Conservation (phyloP, 345 rosid species). For the Arabidopsis suecica region DNA sequence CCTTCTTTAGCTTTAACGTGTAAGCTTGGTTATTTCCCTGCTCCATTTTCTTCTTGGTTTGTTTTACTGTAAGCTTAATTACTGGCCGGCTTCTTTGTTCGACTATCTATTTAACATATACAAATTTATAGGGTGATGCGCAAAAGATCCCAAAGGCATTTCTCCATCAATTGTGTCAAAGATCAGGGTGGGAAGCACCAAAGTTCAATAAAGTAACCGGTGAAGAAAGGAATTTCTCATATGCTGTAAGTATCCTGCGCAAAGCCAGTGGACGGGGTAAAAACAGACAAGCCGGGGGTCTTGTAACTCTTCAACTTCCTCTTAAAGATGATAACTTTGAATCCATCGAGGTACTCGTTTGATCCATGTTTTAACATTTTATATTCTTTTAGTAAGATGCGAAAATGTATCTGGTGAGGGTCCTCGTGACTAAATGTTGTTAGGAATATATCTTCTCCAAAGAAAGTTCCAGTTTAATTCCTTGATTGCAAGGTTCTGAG, state of each 20-base stretch:
- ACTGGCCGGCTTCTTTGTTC: constrained; percentile 2
- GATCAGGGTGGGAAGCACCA: constrained; percentile 95
- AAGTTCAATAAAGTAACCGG: constrained; percentile 68
- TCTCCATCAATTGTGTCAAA: constrained; percentile 91
- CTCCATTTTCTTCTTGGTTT: constrained; percentile 22
- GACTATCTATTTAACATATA: constrained; percentile 2
- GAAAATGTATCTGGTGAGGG: constrained; percentile 7
- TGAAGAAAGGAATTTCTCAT: constrained; percentile 57
- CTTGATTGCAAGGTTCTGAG: constrained; percentile 13
- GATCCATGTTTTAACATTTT: constrained; percentile 11
- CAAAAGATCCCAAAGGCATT: constrained; percentile 80
- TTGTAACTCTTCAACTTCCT: constrained; percentile 82
- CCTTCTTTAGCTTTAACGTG: neutral
- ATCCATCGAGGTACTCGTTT: constrained; percentile 70
- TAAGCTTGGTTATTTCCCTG: neutral
- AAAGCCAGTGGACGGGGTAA: constrained; percentile 92
- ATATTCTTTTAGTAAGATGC: constrained; percentile 7
- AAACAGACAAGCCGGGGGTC: constrained; percentile 88
- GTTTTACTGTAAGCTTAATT: neutral
- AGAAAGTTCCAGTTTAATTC: constrained; percentile 7
- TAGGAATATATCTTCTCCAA: neutral
- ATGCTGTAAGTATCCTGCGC: constrained; percentile 78
- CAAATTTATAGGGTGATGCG: constrained; percentile 69
- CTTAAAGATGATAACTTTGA: constrained; percentile 56
- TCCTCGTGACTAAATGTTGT: neutral